These are phyloP conservation scores for Penicillium griseofulvum DNA, from an alignment of 2,329 filamentous ascomycete genomes.

Conservation along the genomic window DNA sequence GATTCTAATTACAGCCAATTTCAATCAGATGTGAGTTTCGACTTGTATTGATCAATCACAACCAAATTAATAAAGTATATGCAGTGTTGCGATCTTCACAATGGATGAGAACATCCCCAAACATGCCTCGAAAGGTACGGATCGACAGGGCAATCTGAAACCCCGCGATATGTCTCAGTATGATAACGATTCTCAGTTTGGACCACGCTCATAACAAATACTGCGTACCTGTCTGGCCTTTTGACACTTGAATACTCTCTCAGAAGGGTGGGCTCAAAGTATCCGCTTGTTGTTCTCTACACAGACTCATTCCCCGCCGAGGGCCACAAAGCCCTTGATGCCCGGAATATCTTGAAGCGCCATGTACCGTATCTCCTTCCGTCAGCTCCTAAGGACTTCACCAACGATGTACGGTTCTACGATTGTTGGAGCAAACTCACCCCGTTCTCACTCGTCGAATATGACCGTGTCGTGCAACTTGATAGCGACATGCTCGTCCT, in stretches of 20 bases:
- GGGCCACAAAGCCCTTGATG: neutral
- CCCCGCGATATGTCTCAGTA: neutral
- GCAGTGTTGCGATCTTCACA: neutral
- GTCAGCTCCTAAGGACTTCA: neutral
- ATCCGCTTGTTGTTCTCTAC: neutral
- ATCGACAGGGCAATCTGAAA: neutral
- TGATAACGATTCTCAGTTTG: conserved; percentile 58
- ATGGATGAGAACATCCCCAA: neutral
- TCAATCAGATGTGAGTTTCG: neutral
- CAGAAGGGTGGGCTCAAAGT: conserved; percentile 40
- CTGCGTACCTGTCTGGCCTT: conserved; percentile 75
- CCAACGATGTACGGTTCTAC: neutral
- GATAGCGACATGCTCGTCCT: neutral
- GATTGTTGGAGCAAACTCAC: neutral
- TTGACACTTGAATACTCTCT: conserved; percentile 78
- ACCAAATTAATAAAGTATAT: neutral
- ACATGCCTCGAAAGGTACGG: neutral
- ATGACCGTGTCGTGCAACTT: neutral
- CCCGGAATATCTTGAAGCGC: neutral
- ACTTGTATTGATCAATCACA: neutral
- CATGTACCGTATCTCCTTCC: neutral
- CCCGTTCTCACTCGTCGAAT: neutral
- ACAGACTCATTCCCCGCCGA: neutral
- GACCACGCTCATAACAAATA: conserved; percentile 85
- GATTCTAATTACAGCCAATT: neutral